Evolutionary conservation across 306 rosid species (phyloP), one percentile per base, ranked within the genome.

Genomic region (Prunus dulcis): DNA sequence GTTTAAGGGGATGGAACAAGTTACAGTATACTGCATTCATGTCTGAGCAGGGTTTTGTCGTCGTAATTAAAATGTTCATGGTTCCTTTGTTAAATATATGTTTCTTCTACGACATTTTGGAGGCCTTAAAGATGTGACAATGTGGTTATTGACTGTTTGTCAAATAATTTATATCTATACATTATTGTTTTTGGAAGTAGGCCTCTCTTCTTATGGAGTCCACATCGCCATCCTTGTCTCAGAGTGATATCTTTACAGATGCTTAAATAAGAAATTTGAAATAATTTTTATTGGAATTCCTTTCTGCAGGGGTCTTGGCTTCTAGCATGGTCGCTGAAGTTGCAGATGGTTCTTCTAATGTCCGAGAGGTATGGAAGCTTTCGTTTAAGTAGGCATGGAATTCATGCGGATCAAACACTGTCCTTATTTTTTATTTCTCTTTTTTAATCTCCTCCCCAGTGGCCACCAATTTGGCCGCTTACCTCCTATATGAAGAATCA

Each of bases 281-380:
- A 32, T 32, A 32, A 5, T 32, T 5, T 32, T 32, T 32, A 1
- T 32, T 32, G 38, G 7, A 32, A 32, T 32, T 32, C 38, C 7
- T 32, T 61, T 72, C 18, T 69, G 81, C 90, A 93, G 97, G 96
- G 63, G 77, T 86, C 73, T 82, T 94, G 94, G 83, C 38, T 60
- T 78, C 87, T 77, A 80, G 72, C 63, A 80, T 89, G 82, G 86
- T 90, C 69, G 89, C 89, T n/a, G 97, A 88, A 86, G 92, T 94
- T 82, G 86, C 97, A 14, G 98, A 94, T 76, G 98, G 98, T 67
- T 88, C 96, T 22, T 94, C 98, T 20, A 94, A 91, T 70, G 93
- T 93, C 50, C 89, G 97, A 58, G 98, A 94, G 91, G 92, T 94
- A 73, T 90, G 96, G 98, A 92, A 89, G 92, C 89, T 92, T 79